phyloP scores from a whole-genome alignment of 176 grass and related monocot species.

The Juncus inflexus region DNA sequence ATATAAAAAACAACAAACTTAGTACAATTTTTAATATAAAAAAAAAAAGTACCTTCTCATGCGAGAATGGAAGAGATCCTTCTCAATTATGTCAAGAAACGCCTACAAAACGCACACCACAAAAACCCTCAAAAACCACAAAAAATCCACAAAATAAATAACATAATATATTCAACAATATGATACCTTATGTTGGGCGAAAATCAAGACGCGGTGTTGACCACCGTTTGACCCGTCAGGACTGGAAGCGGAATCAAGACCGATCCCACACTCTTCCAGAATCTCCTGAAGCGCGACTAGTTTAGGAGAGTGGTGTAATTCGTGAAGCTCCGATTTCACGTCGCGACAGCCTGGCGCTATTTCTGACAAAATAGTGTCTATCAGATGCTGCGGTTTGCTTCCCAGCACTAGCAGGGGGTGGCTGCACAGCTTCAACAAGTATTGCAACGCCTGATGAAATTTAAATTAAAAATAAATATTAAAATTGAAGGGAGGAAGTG shows the following conservation, averaged over 20 bases:
- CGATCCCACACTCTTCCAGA: conserved; percentile 94
- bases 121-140: neutral
- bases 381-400: conserved; percentile 49
- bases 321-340: conserved; percentile 61
- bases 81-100: conserved; percentile 94
- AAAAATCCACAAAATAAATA: conserved; percentile 4
- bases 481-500: no score
- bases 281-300: conserved; percentile 99
- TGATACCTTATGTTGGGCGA: conserved; percentile 99
- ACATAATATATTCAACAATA: no score
- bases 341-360: conserved; percentile 42
- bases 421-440: conserved; percentile 89
- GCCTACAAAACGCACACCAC: conserved; percentile 45
- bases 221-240: conserved; percentile 56
- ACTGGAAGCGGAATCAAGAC: conserved; percentile 65
- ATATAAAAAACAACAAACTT: conserved; percentile 1
- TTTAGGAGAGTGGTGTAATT: conserved; percentile 87
- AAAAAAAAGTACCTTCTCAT: conserved; percentile 68
- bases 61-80: conserved; percentile 78
- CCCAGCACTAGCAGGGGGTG: conserved; percentile 88
- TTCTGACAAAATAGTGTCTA: conserved; percentile 57
- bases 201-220: conserved; percentile 94
- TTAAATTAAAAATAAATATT: conserved; percentile 2
- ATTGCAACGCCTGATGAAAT: conserved; percentile 78
- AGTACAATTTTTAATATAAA: no score